Percentiles rank a stretch among this genome's conserved stretches.
These are phyloP conservation scores for Arabis hirsuta DNA, from an alignment of 345 rosid genomes.

Conservation along the genomic window DNA sequence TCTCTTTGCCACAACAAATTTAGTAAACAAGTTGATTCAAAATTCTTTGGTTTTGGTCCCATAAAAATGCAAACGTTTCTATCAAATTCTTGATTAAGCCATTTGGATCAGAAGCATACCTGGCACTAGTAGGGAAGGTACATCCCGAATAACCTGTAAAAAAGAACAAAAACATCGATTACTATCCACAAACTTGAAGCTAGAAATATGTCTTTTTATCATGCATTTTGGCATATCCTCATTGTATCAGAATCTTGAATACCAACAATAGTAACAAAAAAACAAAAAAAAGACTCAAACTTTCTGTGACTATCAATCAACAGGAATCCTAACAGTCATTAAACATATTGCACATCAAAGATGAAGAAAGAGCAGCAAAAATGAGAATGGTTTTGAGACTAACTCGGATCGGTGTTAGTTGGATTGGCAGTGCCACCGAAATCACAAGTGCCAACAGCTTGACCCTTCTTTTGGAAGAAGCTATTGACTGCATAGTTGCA, in stretches of 20 bases:
- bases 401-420: constrained; percentile 66
- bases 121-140: constrained; percentile 44
- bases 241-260: constrained; percentile 31
- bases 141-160: constrained; percentile 49
- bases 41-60: constrained; percentile 32
- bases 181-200: constrained; percentile 10
- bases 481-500: constrained; percentile 92
- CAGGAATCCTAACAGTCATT: constrained; percentile 7
- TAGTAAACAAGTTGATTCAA: constrained; percentile 18
- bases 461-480: constrained; percentile 81
- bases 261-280: constrained; percentile 15
- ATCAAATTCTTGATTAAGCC: constrained; percentile 10
- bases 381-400: constrained; percentile 14
- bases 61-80: constrained; percentile 32
- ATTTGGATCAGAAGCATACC: constrained; percentile 46
- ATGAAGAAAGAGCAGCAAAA: constrained; percentile 14
- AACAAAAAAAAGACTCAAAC: constrained; percentile 9
- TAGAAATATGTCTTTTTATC: neutral
- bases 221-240: constrained; percentile 26
- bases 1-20: constrained; percentile 37
- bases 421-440: constrained; percentile 72
- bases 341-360: too few relatives aligned
- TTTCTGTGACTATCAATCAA: constrained; percentile 29
- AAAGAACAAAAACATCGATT: neutral
- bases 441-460: constrained; percentile 74